Evolutionary conservation across 139 green algal species (phyloP).

Genomic region (Chlamydomonas sphaeroides): DNA sequence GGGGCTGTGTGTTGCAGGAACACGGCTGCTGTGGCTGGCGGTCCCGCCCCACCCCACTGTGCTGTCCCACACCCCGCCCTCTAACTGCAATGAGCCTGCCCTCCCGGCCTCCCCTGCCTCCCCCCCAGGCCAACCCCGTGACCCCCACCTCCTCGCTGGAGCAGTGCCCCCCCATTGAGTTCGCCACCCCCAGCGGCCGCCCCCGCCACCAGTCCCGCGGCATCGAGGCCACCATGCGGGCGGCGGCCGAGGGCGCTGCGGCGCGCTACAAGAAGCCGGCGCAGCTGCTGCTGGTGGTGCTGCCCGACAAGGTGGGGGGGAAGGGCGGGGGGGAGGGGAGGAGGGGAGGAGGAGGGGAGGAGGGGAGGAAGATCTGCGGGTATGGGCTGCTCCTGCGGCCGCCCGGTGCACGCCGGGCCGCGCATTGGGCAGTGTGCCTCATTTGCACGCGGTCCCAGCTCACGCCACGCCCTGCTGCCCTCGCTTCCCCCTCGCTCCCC

Average conservation of each 20-base stretch:
- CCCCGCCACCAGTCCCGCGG: not conserved
- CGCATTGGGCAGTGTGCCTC: too few species aligned
- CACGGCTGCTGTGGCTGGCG: not conserved
- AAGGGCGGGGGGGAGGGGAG: not conserved
- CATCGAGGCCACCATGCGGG: slow-evolving; percentile 40
- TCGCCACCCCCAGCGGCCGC: not conserved
- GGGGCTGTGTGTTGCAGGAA: not conserved
- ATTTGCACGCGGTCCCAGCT: too few species aligned
- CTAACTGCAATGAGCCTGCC: too few species aligned
- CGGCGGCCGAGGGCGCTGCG: not conserved
- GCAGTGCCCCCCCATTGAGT: not conserved
- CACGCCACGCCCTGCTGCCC: too few species aligned
- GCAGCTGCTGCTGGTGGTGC: slow-evolving; percentile 52
- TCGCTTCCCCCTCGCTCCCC: not conserved
- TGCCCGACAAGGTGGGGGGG: slow-evolving; percentile 41
- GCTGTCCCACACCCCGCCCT: too few species aligned
- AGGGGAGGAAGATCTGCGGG: too few species aligned
- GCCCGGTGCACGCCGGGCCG: too few species aligned
- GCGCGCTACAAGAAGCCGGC: slow-evolving; percentile 13
- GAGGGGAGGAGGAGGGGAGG: too few species aligned
- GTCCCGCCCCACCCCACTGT: too few species aligned
- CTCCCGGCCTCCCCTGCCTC: not conserved
- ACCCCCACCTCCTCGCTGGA: not conserved
- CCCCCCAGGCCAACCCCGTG: slow-evolving; percentile 7
- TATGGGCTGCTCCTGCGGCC: too few species aligned